Percentiles rank a stretch among this genome's conserved stretches.
phyloP scores from a whole-genome alignment of 2,329 filamentous ascomycete genomes.

The Ceratocystis huliohia region DNA sequence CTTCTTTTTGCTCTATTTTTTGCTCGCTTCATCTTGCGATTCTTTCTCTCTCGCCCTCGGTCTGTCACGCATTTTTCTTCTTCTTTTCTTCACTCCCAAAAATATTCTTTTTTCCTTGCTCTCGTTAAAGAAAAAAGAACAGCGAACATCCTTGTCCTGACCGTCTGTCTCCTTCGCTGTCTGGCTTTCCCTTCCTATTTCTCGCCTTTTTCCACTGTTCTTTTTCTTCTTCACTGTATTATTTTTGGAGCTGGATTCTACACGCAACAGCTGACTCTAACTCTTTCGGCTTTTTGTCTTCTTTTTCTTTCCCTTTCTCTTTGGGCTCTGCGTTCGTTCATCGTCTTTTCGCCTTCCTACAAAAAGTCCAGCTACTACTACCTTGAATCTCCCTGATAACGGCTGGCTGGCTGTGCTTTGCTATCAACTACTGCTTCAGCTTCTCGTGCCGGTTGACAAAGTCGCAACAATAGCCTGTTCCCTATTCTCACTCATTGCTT shows the following conservation, averaged over 20 bases:
- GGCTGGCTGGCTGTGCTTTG: too few species aligned
- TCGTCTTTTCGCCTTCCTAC: neutral
- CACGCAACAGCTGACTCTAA: neutral
- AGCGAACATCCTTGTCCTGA: conserved; percentile 3
- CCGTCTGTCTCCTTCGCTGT: conserved; percentile 2
- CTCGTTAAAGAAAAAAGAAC: neutral
- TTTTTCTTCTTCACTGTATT: neutral
- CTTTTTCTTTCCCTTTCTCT: neutral
- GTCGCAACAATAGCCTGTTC: neutral
- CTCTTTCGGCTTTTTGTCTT: neutral
- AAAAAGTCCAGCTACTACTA: neutral
- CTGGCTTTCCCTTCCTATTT: conserved; percentile 1
- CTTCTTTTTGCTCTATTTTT: neutral
- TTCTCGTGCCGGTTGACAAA: neutral
- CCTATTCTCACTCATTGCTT: neutral
- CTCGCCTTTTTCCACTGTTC: neutral
- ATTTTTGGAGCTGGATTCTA: conserved; percentile 7
- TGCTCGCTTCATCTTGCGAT: neutral
- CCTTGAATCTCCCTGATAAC: neutral
- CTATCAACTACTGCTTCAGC: too few species aligned
- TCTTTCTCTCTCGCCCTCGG: neutral
- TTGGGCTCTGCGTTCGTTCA: neutral
- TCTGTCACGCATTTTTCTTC: neutral
- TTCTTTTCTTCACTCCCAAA: neutral
- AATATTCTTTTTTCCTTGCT: conserved; percentile 1